These are phyloP conservation scores for Trichosporon sp. DNA, from an alignment of 1,284 basidiomycete genomes.

Conservation along the genomic window DNA sequence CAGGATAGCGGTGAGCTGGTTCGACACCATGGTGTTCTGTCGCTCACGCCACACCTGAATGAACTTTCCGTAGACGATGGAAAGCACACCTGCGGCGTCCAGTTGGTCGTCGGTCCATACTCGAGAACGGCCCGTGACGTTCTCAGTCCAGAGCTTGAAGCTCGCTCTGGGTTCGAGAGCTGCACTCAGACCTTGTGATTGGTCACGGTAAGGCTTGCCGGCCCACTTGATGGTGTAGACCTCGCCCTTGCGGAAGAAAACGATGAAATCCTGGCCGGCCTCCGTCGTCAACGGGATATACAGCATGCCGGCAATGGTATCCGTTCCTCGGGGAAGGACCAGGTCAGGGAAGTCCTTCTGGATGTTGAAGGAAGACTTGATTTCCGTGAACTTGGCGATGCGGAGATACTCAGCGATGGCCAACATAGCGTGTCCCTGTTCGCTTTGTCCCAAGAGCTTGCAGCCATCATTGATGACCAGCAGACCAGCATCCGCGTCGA, in stretches of 20 bases:
- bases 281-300: conserved; percentile 67
- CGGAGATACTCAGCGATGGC: conserved; percentile 81
- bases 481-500: conserved; percentile 80
- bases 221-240: conserved; percentile 70
- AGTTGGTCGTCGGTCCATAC: conserved; percentile 82
- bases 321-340: conserved; percentile 61
- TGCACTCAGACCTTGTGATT: conserved; percentile 38
- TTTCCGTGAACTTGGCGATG: conserved; percentile 66
- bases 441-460: conserved; percentile 67
- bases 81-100: conserved; percentile 79
- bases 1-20: conserved; percentile 71
- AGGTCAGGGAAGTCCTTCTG: conserved; percentile 71
- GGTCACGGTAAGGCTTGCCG: conserved; percentile 64
- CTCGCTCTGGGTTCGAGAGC: conserved; percentile 68
- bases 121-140: conserved; percentile 65
- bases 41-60: conserved; percentile 80
- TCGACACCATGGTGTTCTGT: conserved; percentile 62
- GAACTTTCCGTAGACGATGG: conserved; percentile 67
- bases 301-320: conserved; percentile 72
- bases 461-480: conserved; percentile 80
- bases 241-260: conserved; percentile 74
- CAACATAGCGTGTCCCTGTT: conserved; percentile 78
- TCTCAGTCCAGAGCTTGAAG: conserved; percentile 79
- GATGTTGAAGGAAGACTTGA: conserved; percentile 47
- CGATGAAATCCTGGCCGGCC: conserved; percentile 69